Conservation (phyloP, 2,329 filamentous ascomycete species). For the Colletotrichum chlorophyti region DNA sequence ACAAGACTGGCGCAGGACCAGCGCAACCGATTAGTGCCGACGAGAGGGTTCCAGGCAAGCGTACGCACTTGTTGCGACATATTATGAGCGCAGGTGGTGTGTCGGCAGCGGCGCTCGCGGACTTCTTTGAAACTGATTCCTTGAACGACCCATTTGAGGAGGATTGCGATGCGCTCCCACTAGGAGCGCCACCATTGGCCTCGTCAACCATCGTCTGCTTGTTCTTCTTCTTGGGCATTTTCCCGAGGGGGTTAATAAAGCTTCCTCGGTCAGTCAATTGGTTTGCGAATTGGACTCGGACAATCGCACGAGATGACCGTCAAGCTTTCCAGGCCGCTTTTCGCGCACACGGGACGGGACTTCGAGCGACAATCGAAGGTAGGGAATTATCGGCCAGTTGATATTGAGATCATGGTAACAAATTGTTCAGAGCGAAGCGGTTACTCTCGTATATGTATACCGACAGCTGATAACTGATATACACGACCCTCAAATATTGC, state of each 20-base stretch:
- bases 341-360: not conserved
- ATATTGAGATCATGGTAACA: slow-evolving; percentile 26
- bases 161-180: slow-evolving; percentile 18
- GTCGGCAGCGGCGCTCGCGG: slow-evolving; percentile 39
- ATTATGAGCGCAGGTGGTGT: slow-evolving; percentile 60
- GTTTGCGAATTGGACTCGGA: not conserved
- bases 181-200: slow-evolving; percentile 30
- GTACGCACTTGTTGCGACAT: slow-evolving; percentile 72
- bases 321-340: slow-evolving; percentile 1
- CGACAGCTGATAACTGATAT: not conserved
- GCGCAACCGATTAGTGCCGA: not conserved
- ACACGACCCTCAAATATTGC: not conserved
- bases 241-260: not conserved
- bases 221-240: slow-evolving; percentile 57
- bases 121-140: slow-evolving; percentile 31
- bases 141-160: slow-evolving; percentile 3
- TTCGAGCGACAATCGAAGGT: slow-evolving; percentile 7
- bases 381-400: slow-evolving; percentile 23
- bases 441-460: not conserved
- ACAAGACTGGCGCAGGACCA: not conserved
- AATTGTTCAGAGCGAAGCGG: not conserved
- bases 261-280: not conserved
- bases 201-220: slow-evolving; percentile 45
- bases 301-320: slow-evolving; percentile 3
- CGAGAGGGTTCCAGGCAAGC: not conserved